Conservation (phyloP, 2,329 filamentous ascomycete genomes). For the Colletotrichum eremochloae region DNA sequence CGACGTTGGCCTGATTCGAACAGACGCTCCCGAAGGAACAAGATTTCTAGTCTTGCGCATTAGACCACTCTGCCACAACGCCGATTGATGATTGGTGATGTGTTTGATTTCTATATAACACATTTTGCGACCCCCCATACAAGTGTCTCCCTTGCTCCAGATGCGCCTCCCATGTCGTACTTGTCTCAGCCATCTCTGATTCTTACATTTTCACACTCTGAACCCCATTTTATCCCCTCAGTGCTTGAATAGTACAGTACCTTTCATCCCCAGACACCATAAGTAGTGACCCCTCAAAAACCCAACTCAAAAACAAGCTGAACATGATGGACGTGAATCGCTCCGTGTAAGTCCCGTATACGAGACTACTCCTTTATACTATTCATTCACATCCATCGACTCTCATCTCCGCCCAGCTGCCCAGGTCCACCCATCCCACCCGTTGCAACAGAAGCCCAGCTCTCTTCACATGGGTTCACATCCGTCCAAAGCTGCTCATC, state of each 20-base stretch:
- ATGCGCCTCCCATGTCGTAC: neutral
- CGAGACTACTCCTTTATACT: neutral
- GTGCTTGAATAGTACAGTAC: too few relatives aligned
- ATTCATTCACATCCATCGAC: neutral
- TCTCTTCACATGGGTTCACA: neutral
- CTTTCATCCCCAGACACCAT: too few relatives aligned
- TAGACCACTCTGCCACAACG: slow-evolving; percentile 32
- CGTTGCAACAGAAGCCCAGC: neutral
- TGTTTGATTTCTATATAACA: too few relatives aligned
- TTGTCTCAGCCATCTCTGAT: neutral
- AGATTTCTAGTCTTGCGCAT: slow-evolving; percentile 32
- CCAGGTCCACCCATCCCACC: neutral
- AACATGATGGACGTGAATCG: neutral
- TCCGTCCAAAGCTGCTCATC: neutral
- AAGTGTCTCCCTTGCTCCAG: too few relatives aligned
- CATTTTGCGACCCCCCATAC: too few relatives aligned
- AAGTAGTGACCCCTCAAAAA: neutral
- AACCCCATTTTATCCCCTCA: too few relatives aligned
- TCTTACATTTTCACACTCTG: neutral
- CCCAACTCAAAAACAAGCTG: neutral
- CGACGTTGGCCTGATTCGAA: slow-evolving; percentile 32
- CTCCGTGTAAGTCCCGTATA: neutral
- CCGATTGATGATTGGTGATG: neutral
- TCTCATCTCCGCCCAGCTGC: neutral
- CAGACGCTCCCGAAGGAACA: slow-evolving; percentile 30